Evolutionary conservation across 192 early-diverging fungal genomes (phyloP).

Genomic region (Lunasporangiospora selenospora): DNA sequence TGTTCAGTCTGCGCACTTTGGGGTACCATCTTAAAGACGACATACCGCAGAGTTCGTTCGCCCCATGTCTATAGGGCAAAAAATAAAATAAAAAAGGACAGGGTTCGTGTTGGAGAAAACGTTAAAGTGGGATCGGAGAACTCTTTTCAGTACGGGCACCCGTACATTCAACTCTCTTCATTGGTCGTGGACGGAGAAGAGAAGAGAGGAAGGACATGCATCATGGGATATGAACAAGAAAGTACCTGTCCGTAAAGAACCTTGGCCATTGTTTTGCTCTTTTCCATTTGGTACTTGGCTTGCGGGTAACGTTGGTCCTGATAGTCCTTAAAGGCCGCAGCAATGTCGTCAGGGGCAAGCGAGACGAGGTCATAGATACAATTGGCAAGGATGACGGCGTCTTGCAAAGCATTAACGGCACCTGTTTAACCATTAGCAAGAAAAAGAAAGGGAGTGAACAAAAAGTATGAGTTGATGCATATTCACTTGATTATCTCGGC

Average conservation of each 20-base stretch:
- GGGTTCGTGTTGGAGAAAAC: no score
- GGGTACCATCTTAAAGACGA: conserved; percentile 1
- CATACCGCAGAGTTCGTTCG: not conserved
- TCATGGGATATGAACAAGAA: no score
- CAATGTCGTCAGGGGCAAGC: not conserved
- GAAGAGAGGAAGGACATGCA: no score
- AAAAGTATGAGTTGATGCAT: no score
- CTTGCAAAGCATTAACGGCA: conserved; percentile 10
- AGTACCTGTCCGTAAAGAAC: conserved; percentile 12
- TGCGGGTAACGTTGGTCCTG: not conserved
- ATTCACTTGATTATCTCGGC: no score
- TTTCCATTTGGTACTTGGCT: not conserved
- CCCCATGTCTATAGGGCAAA: not conserved
- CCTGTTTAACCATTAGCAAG: no score
- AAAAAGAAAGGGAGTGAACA: no score
- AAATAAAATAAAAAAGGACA: not conserved
- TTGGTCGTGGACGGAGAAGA: no score
- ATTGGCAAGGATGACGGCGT: conserved; percentile 13
- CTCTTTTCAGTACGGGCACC: no score
- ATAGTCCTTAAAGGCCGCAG: conserved; percentile 2
- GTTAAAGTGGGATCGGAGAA: no score
- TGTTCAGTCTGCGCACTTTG: not conserved
- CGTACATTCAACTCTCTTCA: no score
- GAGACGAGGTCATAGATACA: conserved; percentile 2
- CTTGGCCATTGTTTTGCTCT: conserved; percentile 9